Percentiles rank a stretch among this genome's conserved stretches.
These are phyloP conservation scores for Leishmania gerbilli DNA, from an alignment of 208 protist species.

Conservation along the genomic window DNA sequence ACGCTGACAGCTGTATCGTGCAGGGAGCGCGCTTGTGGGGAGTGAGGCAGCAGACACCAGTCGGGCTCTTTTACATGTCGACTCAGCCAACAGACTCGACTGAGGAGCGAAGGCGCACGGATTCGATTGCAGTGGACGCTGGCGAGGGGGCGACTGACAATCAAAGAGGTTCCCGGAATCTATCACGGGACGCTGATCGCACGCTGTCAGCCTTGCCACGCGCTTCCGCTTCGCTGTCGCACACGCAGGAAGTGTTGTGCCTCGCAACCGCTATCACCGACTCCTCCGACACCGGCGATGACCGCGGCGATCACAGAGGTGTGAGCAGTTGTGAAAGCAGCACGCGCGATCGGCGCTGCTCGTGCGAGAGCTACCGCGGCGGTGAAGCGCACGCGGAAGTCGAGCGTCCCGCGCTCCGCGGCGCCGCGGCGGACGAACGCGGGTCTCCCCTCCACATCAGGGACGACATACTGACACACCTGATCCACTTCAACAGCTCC, in stretches of 20 bases:
- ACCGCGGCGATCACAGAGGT: conserved; percentile 5
- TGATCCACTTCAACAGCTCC: conserved; percentile 7
- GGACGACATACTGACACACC: conserved; percentile 4
- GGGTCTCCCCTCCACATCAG: not conserved
- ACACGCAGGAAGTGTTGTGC: not conserved
- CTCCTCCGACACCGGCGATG: conserved; percentile 12
- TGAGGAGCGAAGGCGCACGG: not conserved
- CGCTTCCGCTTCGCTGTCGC: not conserved
- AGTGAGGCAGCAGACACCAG: conserved; percentile 1
- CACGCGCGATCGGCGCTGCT: not conserved
- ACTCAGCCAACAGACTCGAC: not conserved
- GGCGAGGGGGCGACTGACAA: not conserved
- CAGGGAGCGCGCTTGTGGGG: conserved; percentile 9
- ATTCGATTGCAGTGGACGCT: not conserved
- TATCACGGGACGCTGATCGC: not conserved
- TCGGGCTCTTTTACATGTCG: not conserved
- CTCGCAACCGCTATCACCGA: conserved; percentile 7
- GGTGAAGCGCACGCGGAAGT: not conserved
- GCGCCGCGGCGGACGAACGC: not conserved
- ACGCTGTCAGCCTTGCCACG: not conserved
- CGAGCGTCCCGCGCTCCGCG: conserved; percentile 5
- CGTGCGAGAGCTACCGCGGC: conserved; percentile 2
- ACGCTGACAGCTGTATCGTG: not conserved
- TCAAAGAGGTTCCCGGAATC: not conserved
- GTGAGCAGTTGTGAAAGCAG: not conserved